Conservation (phyloP, 192 early-diverging fungal species). For the Coemansia sp. region DNA sequence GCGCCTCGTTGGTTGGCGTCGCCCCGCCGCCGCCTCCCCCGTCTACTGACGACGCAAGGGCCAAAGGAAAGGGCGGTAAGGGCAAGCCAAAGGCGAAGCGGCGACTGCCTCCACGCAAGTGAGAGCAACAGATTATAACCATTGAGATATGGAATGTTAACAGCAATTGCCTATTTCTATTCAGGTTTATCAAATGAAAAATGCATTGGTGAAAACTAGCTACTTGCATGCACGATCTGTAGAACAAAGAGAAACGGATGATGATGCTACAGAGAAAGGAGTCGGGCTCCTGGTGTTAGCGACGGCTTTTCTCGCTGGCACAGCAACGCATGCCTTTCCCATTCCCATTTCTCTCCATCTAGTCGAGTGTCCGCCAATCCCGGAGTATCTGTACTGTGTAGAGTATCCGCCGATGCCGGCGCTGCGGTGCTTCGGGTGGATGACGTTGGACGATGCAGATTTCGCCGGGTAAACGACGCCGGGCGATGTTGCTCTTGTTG, state of each 20-base stretch:
- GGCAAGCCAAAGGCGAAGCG: slow-evolving; percentile 3
- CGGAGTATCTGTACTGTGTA: slow-evolving; percentile 6
- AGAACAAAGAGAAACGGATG: neutral
- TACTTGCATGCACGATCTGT: neutral
- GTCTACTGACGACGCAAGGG: neutral
- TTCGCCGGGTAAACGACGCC: neutral
- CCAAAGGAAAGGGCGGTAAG: neutral
- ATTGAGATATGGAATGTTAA: no score
- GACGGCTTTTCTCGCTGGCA: neutral
- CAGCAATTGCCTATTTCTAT: no score
- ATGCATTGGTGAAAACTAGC: no score
- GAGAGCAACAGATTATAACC: no score
- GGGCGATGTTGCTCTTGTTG: slow-evolving; percentile 7
- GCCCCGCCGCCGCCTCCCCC: slow-evolving; percentile 3
- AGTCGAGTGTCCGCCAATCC: slow-evolving; percentile 21
- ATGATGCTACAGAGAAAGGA: no score
- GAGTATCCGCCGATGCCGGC: slow-evolving; percentile 26
- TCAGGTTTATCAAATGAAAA: neutral
- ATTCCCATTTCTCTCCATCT: slow-evolving; percentile 25
- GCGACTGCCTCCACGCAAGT: slow-evolving; percentile 10
- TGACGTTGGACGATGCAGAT: neutral
- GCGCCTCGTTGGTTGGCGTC: slow-evolving; percentile 26
- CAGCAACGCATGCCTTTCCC: slow-evolving; percentile 25
- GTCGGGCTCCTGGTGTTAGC: no score
- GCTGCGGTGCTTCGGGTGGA: slow-evolving; percentile 15